phyloP scores from a whole-genome alignment of 768 basidiomycete species.

The Pleurotus tuber-regium region DNA sequence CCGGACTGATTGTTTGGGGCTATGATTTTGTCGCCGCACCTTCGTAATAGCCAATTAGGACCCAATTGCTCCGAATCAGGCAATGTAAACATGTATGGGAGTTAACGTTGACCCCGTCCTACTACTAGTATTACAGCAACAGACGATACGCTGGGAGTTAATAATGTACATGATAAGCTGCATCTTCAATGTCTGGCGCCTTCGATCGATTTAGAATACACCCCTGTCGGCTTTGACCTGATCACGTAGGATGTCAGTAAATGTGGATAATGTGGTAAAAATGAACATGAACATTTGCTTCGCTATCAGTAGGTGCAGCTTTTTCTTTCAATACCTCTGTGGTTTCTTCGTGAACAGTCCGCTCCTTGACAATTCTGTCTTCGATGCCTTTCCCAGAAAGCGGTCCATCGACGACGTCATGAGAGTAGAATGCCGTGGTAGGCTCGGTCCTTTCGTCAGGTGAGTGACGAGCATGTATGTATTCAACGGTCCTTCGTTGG shows the following conservation, averaged over 20 bases:
- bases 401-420: conserved; percentile 46
- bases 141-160: too few species aligned
- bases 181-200: background rate
- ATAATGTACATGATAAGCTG: background rate
- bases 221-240: conserved; percentile 28
- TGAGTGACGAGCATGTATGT: conserved; percentile 35
- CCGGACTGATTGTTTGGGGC: too few species aligned
- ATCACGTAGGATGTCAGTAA: background rate
- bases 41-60: too few species aligned
- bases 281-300: conserved; percentile 26
- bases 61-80: too few species aligned
- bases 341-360: conserved; percentile 21
- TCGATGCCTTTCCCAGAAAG: conserved; percentile 34
- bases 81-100: too few species aligned
- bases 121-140: too few species aligned
- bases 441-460: conserved; percentile 30
- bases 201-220: background rate
- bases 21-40: too few species aligned
- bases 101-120: too few species aligned
- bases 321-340: conserved; percentile 17
- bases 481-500: conserved; percentile 40
- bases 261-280: background rate
- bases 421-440: conserved; percentile 34
- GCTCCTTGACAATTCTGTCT: conserved; percentile 26
- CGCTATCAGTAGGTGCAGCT: conserved; percentile 25